These are phyloP conservation scores for Cryptosporidium parvum DNA, from an alignment of 169 alveolate species.

Conservation along the genomic window DNA sequence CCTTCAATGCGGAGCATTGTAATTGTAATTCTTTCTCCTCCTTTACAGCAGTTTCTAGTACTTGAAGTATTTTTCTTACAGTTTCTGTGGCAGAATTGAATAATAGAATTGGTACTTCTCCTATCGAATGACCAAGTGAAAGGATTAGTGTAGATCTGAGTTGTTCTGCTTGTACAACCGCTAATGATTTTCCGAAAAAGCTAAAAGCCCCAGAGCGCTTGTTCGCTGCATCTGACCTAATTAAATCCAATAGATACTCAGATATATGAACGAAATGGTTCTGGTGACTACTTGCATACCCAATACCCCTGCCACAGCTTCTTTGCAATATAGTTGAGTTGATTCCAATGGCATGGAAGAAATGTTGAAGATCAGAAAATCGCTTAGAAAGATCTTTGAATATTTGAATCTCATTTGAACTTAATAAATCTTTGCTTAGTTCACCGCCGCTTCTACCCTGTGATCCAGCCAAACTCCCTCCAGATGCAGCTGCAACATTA, in stretches of 20 bases:
- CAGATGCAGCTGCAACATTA: not conserved
- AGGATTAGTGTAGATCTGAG: conserved; percentile 77
- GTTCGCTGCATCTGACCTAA: conserved; percentile 79
- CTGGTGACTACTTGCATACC: conserved; percentile 46
- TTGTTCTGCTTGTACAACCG: conserved; percentile 81
- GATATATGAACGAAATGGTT: conserved; percentile 46
- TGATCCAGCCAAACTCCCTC: not conserved
- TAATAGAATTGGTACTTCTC: conserved; percentile 31
- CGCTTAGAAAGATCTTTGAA: conserved; percentile 17
- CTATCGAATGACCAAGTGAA: conserved; percentile 48
- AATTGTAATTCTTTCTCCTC: conserved; percentile 52
- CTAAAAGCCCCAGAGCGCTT: conserved; percentile 80
- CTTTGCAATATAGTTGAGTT: conserved; percentile 29
- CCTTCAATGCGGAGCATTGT: conserved; percentile 56
- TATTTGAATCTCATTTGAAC: conserved; percentile 26
- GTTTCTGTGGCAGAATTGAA: conserved; percentile 67
- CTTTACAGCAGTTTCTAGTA: conserved; percentile 47
- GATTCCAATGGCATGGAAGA: conserved; percentile 65
- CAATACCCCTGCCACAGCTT: conserved; percentile 68
- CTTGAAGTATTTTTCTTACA: conserved; percentile 26
- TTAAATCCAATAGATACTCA: conserved; percentile 50
- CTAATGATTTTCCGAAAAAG: conserved; percentile 80
- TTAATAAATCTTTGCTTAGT: conserved; percentile 7
- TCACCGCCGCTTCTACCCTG: not conserved
- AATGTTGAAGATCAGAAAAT: conserved; percentile 43